Evolutionary conservation across 768 basidiomycete species (phyloP), one percentile per base, ranked within the genome.

Genomic region (Naganishia vaughanmartiniae): DNA sequence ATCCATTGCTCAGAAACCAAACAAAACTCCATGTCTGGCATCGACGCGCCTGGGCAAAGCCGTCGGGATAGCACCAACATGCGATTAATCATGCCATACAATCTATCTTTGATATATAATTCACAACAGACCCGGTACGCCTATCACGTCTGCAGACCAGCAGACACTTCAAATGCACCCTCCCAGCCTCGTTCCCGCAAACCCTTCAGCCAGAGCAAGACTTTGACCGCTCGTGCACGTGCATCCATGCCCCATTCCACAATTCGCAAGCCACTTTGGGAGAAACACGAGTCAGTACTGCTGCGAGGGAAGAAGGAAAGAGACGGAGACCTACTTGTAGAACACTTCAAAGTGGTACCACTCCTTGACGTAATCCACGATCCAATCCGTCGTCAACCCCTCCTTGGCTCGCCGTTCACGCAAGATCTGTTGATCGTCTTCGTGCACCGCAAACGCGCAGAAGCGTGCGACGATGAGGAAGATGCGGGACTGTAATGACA

Each of bases 401-500:
- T 70, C 55, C 19, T 51, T 39, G 21, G 28, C 63, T 15, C 68
- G 42, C 4, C 72, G 54, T 51, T 51, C 45, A 14, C 58, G 30
- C 58, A 77, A 72, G 15, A 70, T 42, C 11, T 42, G 56, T 21
- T 70, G 54, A 33, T 77, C 79, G 28, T 71, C 73, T 72, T 76
- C 72, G 75, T 76, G 78, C 15, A 78, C 70, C 54, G 74, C 66
- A 28, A 65, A 66, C 63, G 87, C 84, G 78, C 94, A 96, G 81
- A 91, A 95, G 76, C 90, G 89, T 9, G 93, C 93, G 19, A 90
- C 90, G 69, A 97, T 89, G 36, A 97, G 78, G 80, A 97, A 98
- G 77, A 98, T 88, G 24, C 95, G 89, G 70, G 88, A 84, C 85
- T 91, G 78, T 0, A 34, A 26, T 24, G n/a, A n/a, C 48, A 12